Conservation (phyloP, 495 filamentous ascomycete genomes). For the Penicillium parvum region DNA sequence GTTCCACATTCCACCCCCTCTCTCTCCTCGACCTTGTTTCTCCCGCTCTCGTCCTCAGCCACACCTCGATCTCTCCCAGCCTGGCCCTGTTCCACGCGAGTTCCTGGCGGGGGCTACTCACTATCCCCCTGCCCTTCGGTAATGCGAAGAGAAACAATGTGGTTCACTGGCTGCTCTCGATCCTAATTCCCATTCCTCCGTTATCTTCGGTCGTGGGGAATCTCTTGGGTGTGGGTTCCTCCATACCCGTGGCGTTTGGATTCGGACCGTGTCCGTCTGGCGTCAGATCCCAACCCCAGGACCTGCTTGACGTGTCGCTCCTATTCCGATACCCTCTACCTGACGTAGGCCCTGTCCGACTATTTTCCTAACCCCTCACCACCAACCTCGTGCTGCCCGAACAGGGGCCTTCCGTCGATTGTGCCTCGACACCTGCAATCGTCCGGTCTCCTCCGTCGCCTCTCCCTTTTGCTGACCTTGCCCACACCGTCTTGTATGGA, state of each 20-base stretch:
- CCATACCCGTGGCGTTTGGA: slow-evolving; percentile 21
- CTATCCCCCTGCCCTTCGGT: slow-evolving; percentile 13
- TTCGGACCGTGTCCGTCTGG: slow-evolving; percentile 10
- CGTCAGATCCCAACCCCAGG: slow-evolving; percentile 9
- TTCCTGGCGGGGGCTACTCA: slow-evolving; percentile 8
- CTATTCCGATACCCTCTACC: slow-evolving; percentile 12
- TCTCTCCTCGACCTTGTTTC: slow-evolving; percentile 4
- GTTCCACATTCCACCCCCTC: slow-evolving; percentile 8
- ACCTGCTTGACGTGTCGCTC: slow-evolving; percentile 11
- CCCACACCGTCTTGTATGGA: slow-evolving; percentile 33
- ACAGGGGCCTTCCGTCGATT: neutral
- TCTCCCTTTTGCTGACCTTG: slow-evolving; percentile 1
- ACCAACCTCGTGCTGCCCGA: neutral
- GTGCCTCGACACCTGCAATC: neutral
- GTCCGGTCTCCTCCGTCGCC: neutral
- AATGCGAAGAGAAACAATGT: slow-evolving; percentile 32
- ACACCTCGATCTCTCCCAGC: neutral
- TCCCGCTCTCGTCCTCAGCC: slow-evolving; percentile 1
- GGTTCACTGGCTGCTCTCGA: slow-evolving; percentile 25
- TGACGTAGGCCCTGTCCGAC: slow-evolving; percentile 6
- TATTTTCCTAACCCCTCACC: neutral
- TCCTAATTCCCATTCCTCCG: slow-evolving; percentile 28
- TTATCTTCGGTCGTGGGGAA: slow-evolving; percentile 14
- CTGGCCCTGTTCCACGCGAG: slow-evolving; percentile 5
- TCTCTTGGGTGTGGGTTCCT: slow-evolving; percentile 10